phyloP scores from a whole-genome alignment of 1,139 yeast genomes.

The Saccharomyces hybrid region DNA sequence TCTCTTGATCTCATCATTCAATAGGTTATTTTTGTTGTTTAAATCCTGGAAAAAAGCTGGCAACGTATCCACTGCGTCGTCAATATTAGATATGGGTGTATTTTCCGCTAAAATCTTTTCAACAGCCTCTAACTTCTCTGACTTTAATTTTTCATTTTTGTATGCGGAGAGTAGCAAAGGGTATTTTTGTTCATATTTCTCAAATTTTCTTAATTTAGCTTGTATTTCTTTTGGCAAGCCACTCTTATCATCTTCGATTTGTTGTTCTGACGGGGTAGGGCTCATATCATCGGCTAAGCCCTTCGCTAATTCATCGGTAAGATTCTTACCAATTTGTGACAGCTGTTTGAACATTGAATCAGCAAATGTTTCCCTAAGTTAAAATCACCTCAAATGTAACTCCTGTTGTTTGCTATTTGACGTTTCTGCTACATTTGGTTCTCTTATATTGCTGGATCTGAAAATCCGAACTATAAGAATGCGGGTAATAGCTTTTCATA shows the following conservation, averaged over 20 bases:
- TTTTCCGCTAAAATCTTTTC: constrained; percentile 68
- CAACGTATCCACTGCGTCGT: constrained; percentile 51
- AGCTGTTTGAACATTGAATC: constrained; percentile 50
- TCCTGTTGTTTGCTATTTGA: neutral
- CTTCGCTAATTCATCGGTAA: constrained; percentile 49
- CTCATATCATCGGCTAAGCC: constrained; percentile 27
- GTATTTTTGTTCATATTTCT: constrained; percentile 82
- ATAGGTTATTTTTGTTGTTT: constrained; percentile 50
- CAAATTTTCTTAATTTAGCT: constrained; percentile 65
- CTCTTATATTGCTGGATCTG: neutral
- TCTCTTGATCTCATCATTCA: constrained; percentile 38
- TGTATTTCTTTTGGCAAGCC: constrained; percentile 49
- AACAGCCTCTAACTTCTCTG: constrained; percentile 53
- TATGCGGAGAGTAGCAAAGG: constrained; percentile 79
- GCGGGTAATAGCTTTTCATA: neutral
- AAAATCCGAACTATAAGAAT: neutral
- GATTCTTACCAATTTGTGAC: constrained; percentile 55
- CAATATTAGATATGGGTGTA: constrained; percentile 71
- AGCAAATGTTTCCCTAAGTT: neutral
- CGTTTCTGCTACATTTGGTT: neutral
- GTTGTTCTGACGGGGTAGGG: constrained; percentile 14
- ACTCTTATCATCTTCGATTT: constrained; percentile 28
- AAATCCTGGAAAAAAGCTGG: constrained; percentile 64
- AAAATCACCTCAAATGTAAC: neutral
- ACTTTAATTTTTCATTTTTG: constrained; percentile 66